Evolutionary conservation across 2,329 filamentous ascomycete species (phyloP), one percentile per base, ranked within the genome.

Genomic region (Zasmidium citrigriseum): DNA sequence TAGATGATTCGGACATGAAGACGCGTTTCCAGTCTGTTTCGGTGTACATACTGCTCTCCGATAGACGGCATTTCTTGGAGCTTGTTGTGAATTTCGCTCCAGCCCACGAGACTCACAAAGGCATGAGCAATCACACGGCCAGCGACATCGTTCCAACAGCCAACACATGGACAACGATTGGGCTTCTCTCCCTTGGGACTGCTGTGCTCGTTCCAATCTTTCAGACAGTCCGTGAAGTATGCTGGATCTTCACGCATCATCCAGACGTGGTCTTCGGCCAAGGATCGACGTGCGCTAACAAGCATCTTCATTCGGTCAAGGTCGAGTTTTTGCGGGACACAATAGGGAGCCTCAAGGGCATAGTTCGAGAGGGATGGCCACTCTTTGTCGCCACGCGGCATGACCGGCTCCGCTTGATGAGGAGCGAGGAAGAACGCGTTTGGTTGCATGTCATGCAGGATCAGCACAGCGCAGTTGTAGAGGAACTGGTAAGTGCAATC

Each of bases 171-270:
- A 16, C 50, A 23, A 48, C 58, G 52, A 34, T 34, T 55, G 29
- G 55, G 60, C 2, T n/a, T 46, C 14, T 46, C 22, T n/a, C 55
- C n/a, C 71, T 1, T 54, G 10, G 2, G 69, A 55, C 16, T 76
- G 0, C 77, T 72, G 63, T 86, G 83, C 12, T 84, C 80, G 21
- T 72, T 74, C 24, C 66, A 64, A 1, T 83, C 79, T 9, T 66
- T 60, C 1, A 84, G 46, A 0, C 70, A 55, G 1, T 81, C 73
- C 3, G 75, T 69, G 61, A 86, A 87, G 69, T 86, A 86, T 0
- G 71, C 71, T 0, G 84, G 84, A 65, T 88, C 85, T 63, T 88
- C 84, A 7, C 84, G 77, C 2, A 88, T 70, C 0, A 76, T 65
- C 78, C 78, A 83, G 0, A 86, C 46, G 62, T 86, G 82, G 67